These are phyloP conservation scores for Rhazya stricta DNA, from an alignment of 257 asterid species.

Conservation along the genomic window DNA sequence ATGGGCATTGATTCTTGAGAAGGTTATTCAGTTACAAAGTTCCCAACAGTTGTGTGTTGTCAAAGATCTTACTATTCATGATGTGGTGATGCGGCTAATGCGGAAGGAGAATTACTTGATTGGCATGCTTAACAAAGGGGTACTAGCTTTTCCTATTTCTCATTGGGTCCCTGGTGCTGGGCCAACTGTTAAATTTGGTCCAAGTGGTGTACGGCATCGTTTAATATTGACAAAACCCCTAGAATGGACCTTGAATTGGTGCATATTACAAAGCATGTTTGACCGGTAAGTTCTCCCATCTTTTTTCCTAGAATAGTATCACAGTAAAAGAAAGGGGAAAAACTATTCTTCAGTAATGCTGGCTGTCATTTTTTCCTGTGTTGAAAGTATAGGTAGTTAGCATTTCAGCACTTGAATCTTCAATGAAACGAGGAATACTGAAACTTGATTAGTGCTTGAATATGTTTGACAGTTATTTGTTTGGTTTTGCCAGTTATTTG, in stretches of 20 bases:
- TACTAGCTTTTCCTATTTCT: conserved; percentile 83
- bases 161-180: conserved; percentile 85
- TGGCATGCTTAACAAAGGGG: conserved; percentile 97
- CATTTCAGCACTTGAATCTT: background rate
- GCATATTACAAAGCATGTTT: conserved; percentile 93
- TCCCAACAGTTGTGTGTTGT: conserved; percentile 69
- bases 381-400: background rate
- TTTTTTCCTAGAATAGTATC: background rate
- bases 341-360: background rate
- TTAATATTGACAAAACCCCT: conserved; percentile 80
- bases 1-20: conserved; percentile 86
- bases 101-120: conserved; percentile 94
- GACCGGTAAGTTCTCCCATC: conserved; percentile 50
- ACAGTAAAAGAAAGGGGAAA: background rate
- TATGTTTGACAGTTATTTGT: background rate
- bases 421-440: background rate
- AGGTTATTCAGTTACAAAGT: conserved; percentile 62
- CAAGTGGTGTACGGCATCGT: conserved; percentile 46
- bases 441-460: background rate
- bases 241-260: conserved; percentile 96
- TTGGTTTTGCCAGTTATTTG: background rate
- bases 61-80: conserved; percentile 84
- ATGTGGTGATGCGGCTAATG: conserved; percentile 89
- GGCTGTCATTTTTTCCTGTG: background rate
- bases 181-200: conserved; percentile 41